These are phyloP conservation scores for Thamnidium elegans DNA, from an alignment of 192 early-diverging fungal species.

Conservation along the genomic window DNA sequence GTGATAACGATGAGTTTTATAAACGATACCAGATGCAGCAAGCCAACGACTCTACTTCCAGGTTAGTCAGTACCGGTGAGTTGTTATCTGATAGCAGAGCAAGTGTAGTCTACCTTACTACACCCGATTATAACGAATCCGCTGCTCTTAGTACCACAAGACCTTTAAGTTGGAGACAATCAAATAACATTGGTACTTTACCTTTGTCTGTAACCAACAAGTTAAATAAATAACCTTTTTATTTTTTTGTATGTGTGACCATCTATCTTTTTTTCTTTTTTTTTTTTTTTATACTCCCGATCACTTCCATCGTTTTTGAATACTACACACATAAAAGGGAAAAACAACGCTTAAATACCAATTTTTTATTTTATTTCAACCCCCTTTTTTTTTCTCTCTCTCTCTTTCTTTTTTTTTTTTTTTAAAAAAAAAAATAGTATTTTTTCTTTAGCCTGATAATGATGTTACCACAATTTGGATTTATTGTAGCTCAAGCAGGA, in stretches of 20 bases:
- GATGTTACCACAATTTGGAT: constrained; percentile 39
- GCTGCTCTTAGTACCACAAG: constrained; percentile 6
- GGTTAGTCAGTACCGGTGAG: too few species aligned
- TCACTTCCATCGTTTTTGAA: neutral
- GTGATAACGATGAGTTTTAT: constrained; percentile 27
- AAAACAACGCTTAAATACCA: constrained; percentile 3
- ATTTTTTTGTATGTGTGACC: neutral
- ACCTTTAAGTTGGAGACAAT: constrained; percentile 9
- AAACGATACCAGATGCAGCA: neutral
- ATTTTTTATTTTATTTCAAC: neutral
- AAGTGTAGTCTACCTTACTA: constrained; percentile 13
- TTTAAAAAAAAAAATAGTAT: neutral
- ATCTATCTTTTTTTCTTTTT: too few species aligned
- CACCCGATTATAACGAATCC: constrained; percentile 21
- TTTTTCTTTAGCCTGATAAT: neutral
- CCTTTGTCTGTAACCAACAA: neutral
- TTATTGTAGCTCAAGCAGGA: constrained; percentile 38
- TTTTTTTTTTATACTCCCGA: too few species aligned
- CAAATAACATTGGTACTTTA: neutral
- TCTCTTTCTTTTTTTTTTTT: neutral
- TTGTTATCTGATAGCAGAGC: neutral
- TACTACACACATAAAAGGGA: neutral
- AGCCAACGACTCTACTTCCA: too few species aligned
- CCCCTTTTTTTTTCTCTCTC: neutral
- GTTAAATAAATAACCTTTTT: neutral